phyloP scores from a whole-genome alignment of 2,329 filamentous ascomycete genomes.

The Neofusicoccum kwambonambiense region DNA sequence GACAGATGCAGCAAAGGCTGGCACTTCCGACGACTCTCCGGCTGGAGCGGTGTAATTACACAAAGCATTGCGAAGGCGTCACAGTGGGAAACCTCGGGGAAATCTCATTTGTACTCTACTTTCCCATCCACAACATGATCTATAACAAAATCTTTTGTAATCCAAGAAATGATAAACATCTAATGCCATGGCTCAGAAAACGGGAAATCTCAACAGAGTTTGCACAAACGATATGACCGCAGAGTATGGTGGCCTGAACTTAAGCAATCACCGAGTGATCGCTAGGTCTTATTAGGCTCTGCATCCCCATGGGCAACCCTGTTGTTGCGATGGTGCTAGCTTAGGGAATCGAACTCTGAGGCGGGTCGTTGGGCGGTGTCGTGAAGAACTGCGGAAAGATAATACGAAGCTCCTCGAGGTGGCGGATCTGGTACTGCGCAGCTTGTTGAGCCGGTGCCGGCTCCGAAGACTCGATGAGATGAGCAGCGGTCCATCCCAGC shows the following conservation, averaged over 20 bases:
- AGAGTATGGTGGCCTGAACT: not conserved
- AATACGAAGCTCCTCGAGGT: constrained; percentile 70
- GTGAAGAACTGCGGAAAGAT: constrained; percentile 88
- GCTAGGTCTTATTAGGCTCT: not conserved
- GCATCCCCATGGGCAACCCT: not conserved
- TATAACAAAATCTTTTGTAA: not conserved
- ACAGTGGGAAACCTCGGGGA: not conserved
- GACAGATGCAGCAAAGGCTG: not conserved
- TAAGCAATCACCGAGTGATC: not conserved
- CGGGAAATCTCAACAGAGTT: not conserved
- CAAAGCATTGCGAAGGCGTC: too few species aligned
- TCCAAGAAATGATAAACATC: not conserved
- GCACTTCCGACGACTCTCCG: not conserved
- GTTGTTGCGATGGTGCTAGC: not conserved
- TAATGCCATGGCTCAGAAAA: not conserved
- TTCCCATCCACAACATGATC: not conserved
- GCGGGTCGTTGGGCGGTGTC: constrained; percentile 9
- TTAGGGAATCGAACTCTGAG: constrained; percentile 10
- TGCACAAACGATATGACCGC: not conserved
- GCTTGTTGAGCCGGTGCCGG: constrained; percentile 62
- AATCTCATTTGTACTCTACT: not conserved
- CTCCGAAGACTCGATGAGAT: constrained; percentile 78
- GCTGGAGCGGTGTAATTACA: not conserved
- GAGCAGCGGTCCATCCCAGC: constrained; percentile 82
- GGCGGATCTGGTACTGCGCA: constrained; percentile 71